Conservation (phyloP, 352 stramenopile species). For the Phytophthora fragariaefolia region DNA sequence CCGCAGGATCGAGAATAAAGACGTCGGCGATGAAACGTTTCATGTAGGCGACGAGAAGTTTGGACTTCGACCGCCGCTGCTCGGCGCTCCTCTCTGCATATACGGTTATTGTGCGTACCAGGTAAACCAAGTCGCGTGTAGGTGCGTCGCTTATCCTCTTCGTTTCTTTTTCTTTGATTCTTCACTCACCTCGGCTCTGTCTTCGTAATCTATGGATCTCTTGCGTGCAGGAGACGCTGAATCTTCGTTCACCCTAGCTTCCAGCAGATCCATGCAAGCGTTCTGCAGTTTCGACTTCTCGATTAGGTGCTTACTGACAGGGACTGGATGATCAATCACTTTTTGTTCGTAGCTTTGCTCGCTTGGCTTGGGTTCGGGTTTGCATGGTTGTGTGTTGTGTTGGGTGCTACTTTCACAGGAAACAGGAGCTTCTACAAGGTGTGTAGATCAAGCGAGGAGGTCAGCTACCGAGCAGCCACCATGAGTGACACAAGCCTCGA, state of each 20-base stretch:
- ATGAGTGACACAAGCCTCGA: constrained; percentile 1
- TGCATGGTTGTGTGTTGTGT: not conserved
- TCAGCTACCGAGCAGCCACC: constrained; percentile 9
- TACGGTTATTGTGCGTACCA: constrained; percentile 21
- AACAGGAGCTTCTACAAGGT: not conserved
- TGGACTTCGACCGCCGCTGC: constrained; percentile 17
- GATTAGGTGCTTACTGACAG: constrained; percentile 25
- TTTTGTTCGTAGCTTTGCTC: constrained; percentile 8
- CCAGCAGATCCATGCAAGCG: constrained; percentile 16
- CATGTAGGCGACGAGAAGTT: constrained; percentile 21
- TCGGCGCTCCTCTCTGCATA: constrained; percentile 6
- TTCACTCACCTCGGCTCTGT: constrained; percentile 4
- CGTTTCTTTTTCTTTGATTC: constrained; percentile 11
- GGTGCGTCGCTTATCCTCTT: constrained; percentile 13
- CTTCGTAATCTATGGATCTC: not conserved
- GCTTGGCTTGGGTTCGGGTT: not conserved
- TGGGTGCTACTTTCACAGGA: not conserved
- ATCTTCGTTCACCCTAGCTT: constrained; percentile 19
- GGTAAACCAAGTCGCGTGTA: constrained; percentile 23
- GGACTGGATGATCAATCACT: constrained; percentile 20
- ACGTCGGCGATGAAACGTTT: constrained; percentile 17
- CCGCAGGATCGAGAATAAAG: constrained; percentile 2
- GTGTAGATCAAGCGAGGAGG: constrained; percentile 6
- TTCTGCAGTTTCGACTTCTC: constrained; percentile 9
- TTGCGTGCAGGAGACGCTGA: not conserved